Percentiles rank a stretch among this genome's conserved stretches.
Conservation (phyloP, 768 basidiomycete species). For the Favolaschia claudopus region DNA sequence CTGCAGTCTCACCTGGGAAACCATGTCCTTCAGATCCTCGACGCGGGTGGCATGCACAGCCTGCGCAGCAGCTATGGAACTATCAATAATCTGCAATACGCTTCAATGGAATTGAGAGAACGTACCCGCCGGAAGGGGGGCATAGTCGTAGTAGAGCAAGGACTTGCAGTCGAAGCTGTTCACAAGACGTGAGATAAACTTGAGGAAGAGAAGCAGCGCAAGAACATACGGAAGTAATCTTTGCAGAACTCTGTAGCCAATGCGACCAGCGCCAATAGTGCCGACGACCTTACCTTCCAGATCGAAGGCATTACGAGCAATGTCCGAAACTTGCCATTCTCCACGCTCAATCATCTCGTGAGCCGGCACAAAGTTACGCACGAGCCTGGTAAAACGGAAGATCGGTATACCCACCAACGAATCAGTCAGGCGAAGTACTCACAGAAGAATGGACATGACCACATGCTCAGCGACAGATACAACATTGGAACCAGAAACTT, state of each 20-base stretch:
- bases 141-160: constrained; percentile 89
- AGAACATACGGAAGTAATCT: constrained; percentile 61
- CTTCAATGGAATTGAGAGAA: neutral
- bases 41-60: constrained; percentile 77
- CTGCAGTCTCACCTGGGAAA: constrained; percentile 43
- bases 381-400: constrained; percentile 57
- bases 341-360: constrained; percentile 91
- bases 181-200: neutral
- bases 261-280: constrained; percentile 82
- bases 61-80: constrained; percentile 63
- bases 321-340: constrained; percentile 86
- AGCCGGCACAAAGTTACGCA: constrained; percentile 88
- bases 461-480: constrained; percentile 93
- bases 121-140: constrained; percentile 69
- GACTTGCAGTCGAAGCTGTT: constrained; percentile 82
- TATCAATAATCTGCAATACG: neutral
- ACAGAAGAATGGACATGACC: constrained; percentile 85
- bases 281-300: constrained; percentile 92
- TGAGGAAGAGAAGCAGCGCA: neutral
- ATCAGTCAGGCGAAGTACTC: neutral
- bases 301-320: constrained; percentile 87
- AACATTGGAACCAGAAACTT: constrained; percentile 91
- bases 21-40: constrained; percentile 74
- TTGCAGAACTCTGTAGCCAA: constrained; percentile 88
- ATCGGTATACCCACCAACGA: neutral